Evolutionary conservation across 257 asterid species (phyloP).

Genomic region (Prunella vulgaris): DNA sequence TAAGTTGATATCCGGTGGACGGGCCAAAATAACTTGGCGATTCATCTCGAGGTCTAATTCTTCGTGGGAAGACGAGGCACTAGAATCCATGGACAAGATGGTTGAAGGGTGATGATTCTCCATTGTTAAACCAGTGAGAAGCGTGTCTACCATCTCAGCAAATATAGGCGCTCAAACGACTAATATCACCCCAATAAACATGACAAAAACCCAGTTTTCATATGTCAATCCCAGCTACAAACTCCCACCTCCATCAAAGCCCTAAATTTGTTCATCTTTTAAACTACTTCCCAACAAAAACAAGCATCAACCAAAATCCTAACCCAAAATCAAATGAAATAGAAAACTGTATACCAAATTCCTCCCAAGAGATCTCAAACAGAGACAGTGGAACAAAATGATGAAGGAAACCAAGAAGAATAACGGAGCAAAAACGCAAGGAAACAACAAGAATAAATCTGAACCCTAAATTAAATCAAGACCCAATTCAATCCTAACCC

Average conservation of each 20-base stretch:
- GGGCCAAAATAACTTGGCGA: constrained; percentile 43
- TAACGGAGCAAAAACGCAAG: not conserved
- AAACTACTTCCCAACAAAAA: constrained; percentile 15
- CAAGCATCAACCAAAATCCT: constrained; percentile 14
- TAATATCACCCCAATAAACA: constrained; percentile 30
- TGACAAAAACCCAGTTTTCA: constrained; percentile 22
- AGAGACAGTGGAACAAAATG: not conserved
- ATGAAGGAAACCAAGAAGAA: not conserved
- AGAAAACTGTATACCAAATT: constrained; percentile 5
- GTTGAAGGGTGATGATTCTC: constrained; percentile 78
- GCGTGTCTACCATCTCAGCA: constrained; percentile 45
- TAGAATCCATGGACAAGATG: constrained; percentile 66
- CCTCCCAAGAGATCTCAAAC: not conserved
- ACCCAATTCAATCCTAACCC: constrained; percentile 35
- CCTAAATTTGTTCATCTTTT: constrained; percentile 32
- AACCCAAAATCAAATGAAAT: not conserved
- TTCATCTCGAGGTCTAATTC: constrained; percentile 58
- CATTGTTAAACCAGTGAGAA: constrained; percentile 49
- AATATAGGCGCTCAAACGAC: not conserved
- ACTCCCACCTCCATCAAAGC: constrained; percentile 39
- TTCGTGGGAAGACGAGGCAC: constrained; percentile 56
- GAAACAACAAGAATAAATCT: too few relatives aligned
- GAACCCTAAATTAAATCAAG: constrained; percentile 17
- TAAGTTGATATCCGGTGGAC: constrained; percentile 68
- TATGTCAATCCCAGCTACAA: constrained; percentile 38